Conservation (phyloP, 768 basidiomycete genomes). For the Mycena chlorophos region DNA sequence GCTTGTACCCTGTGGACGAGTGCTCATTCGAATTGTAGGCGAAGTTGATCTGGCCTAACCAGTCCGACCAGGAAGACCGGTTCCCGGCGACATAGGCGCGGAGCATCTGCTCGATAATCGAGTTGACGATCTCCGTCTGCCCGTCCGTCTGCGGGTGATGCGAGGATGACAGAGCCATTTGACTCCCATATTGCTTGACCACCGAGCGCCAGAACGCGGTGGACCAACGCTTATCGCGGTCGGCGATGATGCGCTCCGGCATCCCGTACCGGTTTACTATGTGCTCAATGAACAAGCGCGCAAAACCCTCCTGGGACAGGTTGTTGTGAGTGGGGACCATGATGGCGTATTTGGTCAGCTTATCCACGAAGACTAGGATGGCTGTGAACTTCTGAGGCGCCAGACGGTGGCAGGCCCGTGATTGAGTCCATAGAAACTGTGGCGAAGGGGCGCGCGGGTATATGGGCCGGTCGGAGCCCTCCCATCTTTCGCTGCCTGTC, state of each 20-base stretch:
- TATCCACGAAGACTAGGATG: constrained; percentile 32
- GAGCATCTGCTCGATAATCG: too few species aligned
- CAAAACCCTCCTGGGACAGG: background rate
- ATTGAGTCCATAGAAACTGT: background rate
- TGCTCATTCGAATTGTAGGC: constrained; percentile 32
- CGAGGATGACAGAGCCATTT: constrained; percentile 23
- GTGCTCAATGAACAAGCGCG: background rate
- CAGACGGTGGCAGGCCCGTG: constrained; percentile 9
- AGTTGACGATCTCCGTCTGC: too few species aligned
- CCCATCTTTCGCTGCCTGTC: background rate
- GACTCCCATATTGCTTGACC: background rate
- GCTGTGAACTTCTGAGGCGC: constrained; percentile 23
- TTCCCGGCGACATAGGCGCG: constrained; percentile 26
- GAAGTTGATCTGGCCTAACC: constrained; percentile 26
- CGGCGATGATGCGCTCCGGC: constrained; percentile 6
- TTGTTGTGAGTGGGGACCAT: constrained; percentile 30
- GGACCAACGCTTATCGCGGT: constrained; percentile 7
- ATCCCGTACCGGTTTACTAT: background rate
- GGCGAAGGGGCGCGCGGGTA: background rate
- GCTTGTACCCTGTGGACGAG: constrained; percentile 25
- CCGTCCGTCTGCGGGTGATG: constrained; percentile 43
- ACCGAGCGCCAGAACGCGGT: constrained; percentile 19
- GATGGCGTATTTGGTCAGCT: constrained; percentile 33
- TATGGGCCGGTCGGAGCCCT: background rate
- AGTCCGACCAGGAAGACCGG: constrained; percentile 27